Conservation (phyloP, 495 filamentous ascomycete genomes). For the Aspergillus homomorphus region DNA sequence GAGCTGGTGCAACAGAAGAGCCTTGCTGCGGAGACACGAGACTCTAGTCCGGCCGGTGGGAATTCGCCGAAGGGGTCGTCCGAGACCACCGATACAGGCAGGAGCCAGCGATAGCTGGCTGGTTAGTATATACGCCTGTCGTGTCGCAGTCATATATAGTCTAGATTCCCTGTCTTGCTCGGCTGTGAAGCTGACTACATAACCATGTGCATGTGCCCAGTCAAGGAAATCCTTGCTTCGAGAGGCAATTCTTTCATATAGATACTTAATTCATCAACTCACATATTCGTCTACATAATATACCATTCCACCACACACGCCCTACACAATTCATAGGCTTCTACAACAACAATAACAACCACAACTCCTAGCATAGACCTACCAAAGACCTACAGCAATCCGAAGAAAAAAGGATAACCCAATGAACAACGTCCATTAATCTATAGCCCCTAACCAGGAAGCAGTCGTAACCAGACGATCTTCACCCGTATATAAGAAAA, state of each 20-base stretch:
- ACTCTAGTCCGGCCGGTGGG: neutral
- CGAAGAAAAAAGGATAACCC: neutral
- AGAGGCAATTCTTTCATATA: neutral
- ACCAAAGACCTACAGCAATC: neutral
- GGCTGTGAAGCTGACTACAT: too few species aligned
- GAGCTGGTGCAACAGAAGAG: constrained; percentile 64
- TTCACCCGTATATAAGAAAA: neutral
- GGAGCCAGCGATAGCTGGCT: neutral
- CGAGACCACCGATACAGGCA: constrained; percentile 4
- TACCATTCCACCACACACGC: too few species aligned
- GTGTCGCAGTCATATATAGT: neutral
- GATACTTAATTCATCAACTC: neutral
- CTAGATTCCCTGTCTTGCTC: neutral
- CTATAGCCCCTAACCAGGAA: neutral
- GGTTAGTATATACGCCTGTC: neutral
- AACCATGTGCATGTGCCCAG: too few species aligned
- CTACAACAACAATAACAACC: too few species aligned
- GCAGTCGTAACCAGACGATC: neutral
- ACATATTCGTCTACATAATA: neutral
- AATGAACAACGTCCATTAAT: neutral
- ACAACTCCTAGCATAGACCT: too few species aligned
- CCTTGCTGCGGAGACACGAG: constrained; percentile 20
- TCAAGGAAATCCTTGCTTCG: too few species aligned
- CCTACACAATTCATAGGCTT: too few species aligned
- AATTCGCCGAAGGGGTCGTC: constrained; percentile 8